Evolutionary conservation across 129 eudicot species (phyloP), one percentile per base, ranked within the genome.

Genomic region (Helichrysum umbraculigerum): DNA sequence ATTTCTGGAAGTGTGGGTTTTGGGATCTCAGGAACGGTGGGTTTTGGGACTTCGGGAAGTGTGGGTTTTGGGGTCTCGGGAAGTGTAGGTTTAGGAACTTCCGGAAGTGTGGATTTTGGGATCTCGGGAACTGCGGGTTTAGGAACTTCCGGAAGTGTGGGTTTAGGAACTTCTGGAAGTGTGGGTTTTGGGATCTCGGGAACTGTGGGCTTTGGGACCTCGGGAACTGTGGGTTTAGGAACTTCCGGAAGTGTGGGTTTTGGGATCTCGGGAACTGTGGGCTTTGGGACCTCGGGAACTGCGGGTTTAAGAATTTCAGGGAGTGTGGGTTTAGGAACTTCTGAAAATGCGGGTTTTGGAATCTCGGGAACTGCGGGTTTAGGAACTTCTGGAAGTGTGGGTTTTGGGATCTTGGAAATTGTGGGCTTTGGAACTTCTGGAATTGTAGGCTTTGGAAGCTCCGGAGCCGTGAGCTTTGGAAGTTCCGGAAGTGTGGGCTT

Each of bases 241-340:
- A 78, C 6, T 16, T 21, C 41, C 2, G 87, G 87, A 14, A 77
- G 11, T 30, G 58, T 17, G 1, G 76, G 80, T n/a, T 66, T 66
- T 0, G 83, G 83, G 2, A 73, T 11, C 7, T 42, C 51, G 0
- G 78, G 77, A 76, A 62, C 1, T 20, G 33, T 4, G 52, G 56
- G 72, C 1, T 68, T 68, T 1, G 72, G 72, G 5, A 67, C 4
- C 33, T 37, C 72, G 0, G 72, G 33, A 10, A 37, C 1, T 39
- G 19, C 8, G 2, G 72, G 54, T 1, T 67, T 67, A 7, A 54
- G 32, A 0, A 64, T 0, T 2, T 28, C 69, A 0, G 69, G 69
- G 17, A 64, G 1, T 19, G 19, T 25, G 14, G 72, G 30, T 10
- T 67, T 67, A 19, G 72, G 52, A 1, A 67, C 5, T 2, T 67